phyloP scores from a whole-genome alignment of 2,329 filamentous ascomycete species.

The Fusarium sp. region DNA sequence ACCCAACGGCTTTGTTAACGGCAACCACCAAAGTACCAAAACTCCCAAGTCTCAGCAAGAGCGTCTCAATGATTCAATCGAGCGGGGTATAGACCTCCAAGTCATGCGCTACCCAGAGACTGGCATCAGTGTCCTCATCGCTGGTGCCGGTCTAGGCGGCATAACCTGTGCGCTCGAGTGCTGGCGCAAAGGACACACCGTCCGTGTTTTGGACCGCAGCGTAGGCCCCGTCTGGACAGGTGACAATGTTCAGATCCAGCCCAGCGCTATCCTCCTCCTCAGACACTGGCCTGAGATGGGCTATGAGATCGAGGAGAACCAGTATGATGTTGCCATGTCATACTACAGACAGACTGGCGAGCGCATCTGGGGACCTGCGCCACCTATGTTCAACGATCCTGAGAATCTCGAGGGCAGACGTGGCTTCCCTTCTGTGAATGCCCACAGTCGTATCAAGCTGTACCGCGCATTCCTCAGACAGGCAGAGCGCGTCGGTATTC shows the following conservation, averaged over 20 bases:
- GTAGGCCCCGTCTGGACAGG: constrained; percentile 28
- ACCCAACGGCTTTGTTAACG: constrained; percentile 1
- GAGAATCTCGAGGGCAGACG: constrained; percentile 14
- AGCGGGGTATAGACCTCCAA: constrained; percentile 12
- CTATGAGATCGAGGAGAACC: constrained; percentile 33
- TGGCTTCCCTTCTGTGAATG: constrained; percentile 30
- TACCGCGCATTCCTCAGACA: constrained; percentile 31
- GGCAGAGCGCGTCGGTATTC: constrained; percentile 20
- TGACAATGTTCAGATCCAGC: constrained; percentile 33
- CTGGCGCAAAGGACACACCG: constrained; percentile 36
- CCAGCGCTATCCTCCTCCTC: constrained; percentile 30
- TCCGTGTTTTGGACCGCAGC: constrained; percentile 29
- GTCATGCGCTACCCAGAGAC: constrained; percentile 36
- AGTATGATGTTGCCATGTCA: constrained; percentile 37
- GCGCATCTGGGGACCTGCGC: constrained; percentile 31
- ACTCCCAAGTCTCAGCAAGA: not conserved
- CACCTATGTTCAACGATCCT: constrained; percentile 36
- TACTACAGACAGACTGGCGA: constrained; percentile 35
- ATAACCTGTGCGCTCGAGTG: constrained; percentile 31
- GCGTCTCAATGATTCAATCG: constrained; percentile 4
- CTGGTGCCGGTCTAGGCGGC: constrained; percentile 23
- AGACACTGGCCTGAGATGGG: constrained; percentile 36
- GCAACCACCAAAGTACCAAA: not conserved
- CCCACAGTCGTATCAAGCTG: constrained; percentile 23
- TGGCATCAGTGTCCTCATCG: constrained; percentile 25